phyloP scores from a whole-genome alignment of 306 rosid species.

The Sindora glabra region DNA sequence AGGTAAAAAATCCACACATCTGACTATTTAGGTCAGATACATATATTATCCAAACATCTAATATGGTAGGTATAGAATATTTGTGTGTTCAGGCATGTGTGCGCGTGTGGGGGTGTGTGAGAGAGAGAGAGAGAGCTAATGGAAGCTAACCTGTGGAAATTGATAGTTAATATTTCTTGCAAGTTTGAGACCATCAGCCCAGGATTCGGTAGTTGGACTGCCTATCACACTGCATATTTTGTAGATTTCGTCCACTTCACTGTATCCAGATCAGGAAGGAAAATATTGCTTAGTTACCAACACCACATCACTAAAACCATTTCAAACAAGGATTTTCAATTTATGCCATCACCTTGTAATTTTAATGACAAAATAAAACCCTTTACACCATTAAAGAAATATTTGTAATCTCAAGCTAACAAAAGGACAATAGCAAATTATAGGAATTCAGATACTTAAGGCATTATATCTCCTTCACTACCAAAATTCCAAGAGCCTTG shows the following conservation, averaged over 20 bases:
- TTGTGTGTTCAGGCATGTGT: too few species aligned
- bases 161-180: slow-evolving; percentile 87
- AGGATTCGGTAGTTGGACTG: slow-evolving; percentile 68
- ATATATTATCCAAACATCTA: too few species aligned
- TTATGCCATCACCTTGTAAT: background rate
- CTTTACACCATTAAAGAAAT: too few species aligned
- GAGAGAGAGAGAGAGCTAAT: too few species aligned
- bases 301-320: background rate
- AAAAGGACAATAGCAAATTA: background rate
- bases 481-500: background rate
- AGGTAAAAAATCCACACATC: too few species aligned
- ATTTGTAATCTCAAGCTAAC: background rate
- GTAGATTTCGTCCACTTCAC: slow-evolving; percentile 86
- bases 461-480: background rate
- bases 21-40: too few species aligned
- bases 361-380: background rate
- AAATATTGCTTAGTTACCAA: background rate
- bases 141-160: slow-evolving; percentile 70
- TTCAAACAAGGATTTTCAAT: background rate
- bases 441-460: background rate
- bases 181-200: slow-evolving; percentile 82
- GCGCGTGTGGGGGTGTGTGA: too few species aligned
- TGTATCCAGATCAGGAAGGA: slow-evolving; percentile 24
- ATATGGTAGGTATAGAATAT: too few species aligned
- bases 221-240: slow-evolving; percentile 92